Conservation (phyloP, 768 basidiomycete genomes). For the Phylloporus sp. region DNA sequence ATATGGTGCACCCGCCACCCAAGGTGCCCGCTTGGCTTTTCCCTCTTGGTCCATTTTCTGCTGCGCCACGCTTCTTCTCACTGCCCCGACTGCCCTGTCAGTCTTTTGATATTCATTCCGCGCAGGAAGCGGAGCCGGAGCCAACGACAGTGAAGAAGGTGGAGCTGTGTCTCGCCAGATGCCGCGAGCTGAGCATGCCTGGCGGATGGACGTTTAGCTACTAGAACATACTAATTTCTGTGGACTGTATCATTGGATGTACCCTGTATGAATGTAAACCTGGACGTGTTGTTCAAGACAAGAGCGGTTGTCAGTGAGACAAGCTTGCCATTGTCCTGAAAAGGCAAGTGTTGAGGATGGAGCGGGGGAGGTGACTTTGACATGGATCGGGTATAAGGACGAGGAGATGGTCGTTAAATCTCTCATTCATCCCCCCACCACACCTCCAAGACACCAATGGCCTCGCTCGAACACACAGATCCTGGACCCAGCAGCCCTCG, state of each 20-base stretch:
- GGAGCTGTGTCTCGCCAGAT: conserved; percentile 15
- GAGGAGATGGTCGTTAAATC: conserved; percentile 14
- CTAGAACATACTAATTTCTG: not conserved
- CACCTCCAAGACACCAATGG: conserved; percentile 10
- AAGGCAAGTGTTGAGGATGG: conserved; percentile 34
- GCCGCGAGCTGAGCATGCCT: conserved; percentile 38
- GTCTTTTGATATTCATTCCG: conserved; percentile 12
- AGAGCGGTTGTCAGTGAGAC: conserved; percentile 21
- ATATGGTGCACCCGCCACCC: conserved; percentile 10
- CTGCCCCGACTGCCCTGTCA: conserved; percentile 25
- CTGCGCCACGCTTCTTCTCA: conserved; percentile 20
- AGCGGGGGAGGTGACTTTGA: conserved; percentile 19
- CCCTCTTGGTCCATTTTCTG: conserved; percentile 13
- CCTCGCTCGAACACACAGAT: conserved; percentile 6
- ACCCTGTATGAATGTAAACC: conserved; percentile 8
- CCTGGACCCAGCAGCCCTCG: conserved; percentile 19
- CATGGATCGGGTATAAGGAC: conserved; percentile 25
- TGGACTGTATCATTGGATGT: conserved; percentile 13
- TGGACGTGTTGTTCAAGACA: conserved; percentile 9
- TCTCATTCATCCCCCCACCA: not conserved
- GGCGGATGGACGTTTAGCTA: conserved; percentile 37
- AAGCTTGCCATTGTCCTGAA: conserved; percentile 25
- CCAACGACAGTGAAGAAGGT: conserved; percentile 9
- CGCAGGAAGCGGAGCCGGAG: conserved; percentile 14
- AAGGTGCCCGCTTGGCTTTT: conserved; percentile 6